A percentile compares a stretch with the other conserved stretches of the same genome.
Evolutionary conservation across 2,329 filamentous ascomycete species (phyloP).

Genomic region (Triangularia verruculosa): DNA sequence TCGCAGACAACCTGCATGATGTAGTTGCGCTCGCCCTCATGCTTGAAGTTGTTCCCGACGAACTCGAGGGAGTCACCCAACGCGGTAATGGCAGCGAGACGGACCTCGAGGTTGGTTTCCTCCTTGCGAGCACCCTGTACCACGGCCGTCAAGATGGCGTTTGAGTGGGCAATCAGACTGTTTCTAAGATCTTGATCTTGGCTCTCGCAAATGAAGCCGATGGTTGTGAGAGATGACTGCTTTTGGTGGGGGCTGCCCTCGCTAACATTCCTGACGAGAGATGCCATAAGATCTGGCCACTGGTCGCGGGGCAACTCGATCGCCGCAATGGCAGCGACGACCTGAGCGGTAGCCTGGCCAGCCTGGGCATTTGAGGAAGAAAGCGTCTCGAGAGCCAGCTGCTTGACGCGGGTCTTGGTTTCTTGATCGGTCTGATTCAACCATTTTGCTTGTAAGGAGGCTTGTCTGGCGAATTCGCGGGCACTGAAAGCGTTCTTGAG

Average conservation of each 20-base stretch:
- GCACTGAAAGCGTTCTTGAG: constrained; percentile 98
- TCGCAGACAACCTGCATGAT: constrained; percentile 99
- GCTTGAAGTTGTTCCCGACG: constrained; percentile 96
- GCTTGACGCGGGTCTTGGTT: constrained; percentile 85
- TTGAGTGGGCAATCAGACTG: constrained; percentile 81
- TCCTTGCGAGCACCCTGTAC: constrained; percentile 97
- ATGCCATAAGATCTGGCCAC: constrained; percentile 88
- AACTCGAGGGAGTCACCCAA: constrained; percentile 97
- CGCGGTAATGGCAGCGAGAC: constrained; percentile 87
- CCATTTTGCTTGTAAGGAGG: constrained; percentile 93
- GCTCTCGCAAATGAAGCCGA: constrained; percentile 97
- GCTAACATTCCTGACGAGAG: constrained; percentile 88
- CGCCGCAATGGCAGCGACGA: constrained; percentile 89
- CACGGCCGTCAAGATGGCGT: constrained; percentile 95
- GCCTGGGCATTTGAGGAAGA: constrained; percentile 75
- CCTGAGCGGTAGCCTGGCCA: constrained; percentile 86
- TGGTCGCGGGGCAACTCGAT: constrained; percentile 92
- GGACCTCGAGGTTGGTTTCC: constrained; percentile 86
- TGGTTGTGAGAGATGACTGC: constrained; percentile 90
- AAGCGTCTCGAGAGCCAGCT: constrained; percentile 84
- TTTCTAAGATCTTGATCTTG: constrained; percentile 83
- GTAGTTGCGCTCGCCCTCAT: constrained; percentile 98
- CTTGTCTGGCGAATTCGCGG: constrained; percentile 81
- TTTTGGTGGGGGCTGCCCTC: constrained; percentile 84
- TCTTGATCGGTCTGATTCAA: constrained; percentile 74